Conservation (phyloP, 2,329 filamentous ascomycete species). For the Scortechinia acanthostroma region DNA sequence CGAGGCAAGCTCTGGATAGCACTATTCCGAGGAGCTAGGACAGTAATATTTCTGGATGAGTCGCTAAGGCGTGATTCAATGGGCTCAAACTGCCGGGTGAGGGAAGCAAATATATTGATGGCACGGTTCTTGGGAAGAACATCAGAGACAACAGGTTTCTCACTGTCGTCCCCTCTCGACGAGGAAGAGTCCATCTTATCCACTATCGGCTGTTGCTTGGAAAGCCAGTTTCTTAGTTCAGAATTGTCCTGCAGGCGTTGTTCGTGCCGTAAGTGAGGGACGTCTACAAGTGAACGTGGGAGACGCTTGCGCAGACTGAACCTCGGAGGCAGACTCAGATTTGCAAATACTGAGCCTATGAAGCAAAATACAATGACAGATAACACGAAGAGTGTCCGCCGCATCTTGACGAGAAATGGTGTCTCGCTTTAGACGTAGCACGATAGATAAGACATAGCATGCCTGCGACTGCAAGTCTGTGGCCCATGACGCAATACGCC, state of each 20-base stretch:
- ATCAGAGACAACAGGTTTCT: neutral
- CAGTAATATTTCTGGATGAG: neutral
- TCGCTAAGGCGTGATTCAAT: neutral
- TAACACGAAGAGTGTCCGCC: no score
- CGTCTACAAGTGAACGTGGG: conserved; percentile 8
- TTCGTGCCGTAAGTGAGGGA: conserved; percentile 9
- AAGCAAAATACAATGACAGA: no score
- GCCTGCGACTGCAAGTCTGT: no score
- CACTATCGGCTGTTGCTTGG: no score
- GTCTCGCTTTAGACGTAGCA: no score
- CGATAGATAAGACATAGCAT: no score
- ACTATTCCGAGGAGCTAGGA: neutral
- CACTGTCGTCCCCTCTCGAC: no score
- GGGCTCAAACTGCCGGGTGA: neutral
- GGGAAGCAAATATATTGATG: neutral
- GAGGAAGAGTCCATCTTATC: no score
- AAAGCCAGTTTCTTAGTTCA: no score
- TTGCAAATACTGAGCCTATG: no score
- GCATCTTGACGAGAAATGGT: no score
- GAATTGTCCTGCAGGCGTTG: conserved; percentile 6
- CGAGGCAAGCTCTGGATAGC: neutral
- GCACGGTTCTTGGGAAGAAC: neutral
- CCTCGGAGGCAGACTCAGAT: no score
- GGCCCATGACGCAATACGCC: conserved; percentile 5
- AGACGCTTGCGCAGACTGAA: conserved; percentile 11